phyloP scores from a whole-genome alignment of 768 basidiomycete genomes.

The Russula brevipes region DNA sequence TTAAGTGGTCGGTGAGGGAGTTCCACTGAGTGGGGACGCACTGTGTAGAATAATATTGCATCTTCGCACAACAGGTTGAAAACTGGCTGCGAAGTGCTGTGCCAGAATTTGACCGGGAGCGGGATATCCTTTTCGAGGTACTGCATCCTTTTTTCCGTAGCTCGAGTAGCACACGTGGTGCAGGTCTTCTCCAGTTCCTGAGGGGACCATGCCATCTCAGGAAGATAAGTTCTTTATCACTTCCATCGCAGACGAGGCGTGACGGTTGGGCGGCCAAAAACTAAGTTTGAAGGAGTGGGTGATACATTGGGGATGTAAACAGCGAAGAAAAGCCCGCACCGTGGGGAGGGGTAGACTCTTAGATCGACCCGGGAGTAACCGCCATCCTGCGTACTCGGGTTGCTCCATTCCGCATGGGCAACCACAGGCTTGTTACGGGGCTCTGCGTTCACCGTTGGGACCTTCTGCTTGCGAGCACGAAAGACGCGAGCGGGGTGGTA shows the following conservation, averaged over 20 bases:
- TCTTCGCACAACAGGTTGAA: constrained; percentile 9
- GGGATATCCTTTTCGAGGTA: constrained; percentile 5
- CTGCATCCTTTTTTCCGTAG: not conserved
- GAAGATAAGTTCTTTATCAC: not conserved
- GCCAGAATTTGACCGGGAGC: not conserved
- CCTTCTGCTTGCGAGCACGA: not conserved
- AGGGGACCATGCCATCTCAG: not conserved
- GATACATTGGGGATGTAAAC: not conserved
- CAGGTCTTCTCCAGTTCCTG: not conserved
- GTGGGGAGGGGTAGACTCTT: constrained; percentile 1
- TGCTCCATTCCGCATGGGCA: not conserved
- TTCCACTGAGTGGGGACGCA: not conserved
- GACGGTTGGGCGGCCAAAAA: not conserved
- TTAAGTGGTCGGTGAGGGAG: not conserved
- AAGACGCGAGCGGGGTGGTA: constrained; percentile 8
- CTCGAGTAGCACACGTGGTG: not conserved
- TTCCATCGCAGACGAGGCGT: not conserved
- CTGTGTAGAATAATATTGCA: constrained; percentile 14
- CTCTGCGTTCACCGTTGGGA: too few species aligned
- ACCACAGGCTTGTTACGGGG: not conserved
- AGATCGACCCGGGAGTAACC: not conserved
- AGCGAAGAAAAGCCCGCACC: not conserved
- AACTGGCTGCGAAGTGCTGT: not conserved
- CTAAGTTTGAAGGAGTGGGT: not conserved
- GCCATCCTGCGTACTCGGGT: not conserved